These are phyloP conservation scores for Ilyonectria destructans DNA, from an alignment of 2,329 filamentous ascomycete species.

Conservation along the genomic window DNA sequence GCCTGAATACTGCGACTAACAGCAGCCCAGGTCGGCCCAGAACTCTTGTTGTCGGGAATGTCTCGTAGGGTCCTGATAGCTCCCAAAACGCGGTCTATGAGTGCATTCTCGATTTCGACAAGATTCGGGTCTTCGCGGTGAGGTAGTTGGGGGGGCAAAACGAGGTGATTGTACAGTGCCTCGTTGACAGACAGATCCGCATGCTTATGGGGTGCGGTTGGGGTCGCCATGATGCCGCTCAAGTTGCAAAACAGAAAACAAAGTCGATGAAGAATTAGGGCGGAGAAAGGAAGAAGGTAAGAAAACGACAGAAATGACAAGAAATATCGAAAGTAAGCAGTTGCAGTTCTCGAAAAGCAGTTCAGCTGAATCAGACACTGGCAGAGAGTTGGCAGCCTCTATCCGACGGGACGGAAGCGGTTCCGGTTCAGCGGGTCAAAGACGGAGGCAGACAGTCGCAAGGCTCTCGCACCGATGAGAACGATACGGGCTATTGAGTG, in stretches of 20 bases:
- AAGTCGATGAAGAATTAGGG: not conserved
- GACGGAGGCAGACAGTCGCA: not conserved
- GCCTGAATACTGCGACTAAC: conserved; percentile 39
- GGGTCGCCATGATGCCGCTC: not conserved
- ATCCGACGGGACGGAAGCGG: not conserved
- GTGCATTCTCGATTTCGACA: conserved; percentile 32
- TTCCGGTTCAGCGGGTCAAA: not conserved
- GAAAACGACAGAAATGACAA: not conserved
- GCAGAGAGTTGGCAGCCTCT: not conserved
- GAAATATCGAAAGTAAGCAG: not conserved
- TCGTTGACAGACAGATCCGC: conserved; percentile 33
- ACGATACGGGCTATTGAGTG: not conserved
- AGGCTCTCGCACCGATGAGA: not conserved
- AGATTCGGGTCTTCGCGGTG: conserved; percentile 40
- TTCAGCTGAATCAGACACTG: not conserved
- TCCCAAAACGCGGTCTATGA: conserved; percentile 35
- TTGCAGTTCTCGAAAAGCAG: not conserved
- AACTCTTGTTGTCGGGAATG: conserved; percentile 30
- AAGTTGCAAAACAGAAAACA: conserved; percentile 1
- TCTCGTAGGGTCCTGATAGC: conserved; percentile 39
- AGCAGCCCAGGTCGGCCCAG: conserved; percentile 36
- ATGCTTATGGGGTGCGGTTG: conserved; percentile 11
- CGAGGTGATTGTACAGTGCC: conserved; percentile 47
- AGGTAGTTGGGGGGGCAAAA: conserved; percentile 43
- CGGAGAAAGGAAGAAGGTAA: not conserved